A percentile compares a stretch with the other conserved stretches of the same genome.
Conservation (phyloP, 2,329 filamentous ascomycete genomes). For the Beauveria sp. region DNA sequence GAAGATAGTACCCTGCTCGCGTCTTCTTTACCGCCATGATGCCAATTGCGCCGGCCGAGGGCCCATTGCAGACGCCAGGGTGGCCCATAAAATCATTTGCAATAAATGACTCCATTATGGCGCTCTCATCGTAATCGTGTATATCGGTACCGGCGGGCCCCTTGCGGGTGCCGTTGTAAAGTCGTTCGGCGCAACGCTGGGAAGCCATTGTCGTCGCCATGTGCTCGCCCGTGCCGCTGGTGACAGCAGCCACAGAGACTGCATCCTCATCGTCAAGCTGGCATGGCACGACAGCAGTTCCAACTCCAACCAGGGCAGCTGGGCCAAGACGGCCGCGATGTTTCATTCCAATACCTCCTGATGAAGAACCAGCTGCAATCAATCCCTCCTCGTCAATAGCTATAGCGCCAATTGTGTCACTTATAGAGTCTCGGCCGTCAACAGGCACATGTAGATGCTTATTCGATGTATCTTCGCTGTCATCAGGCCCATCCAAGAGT, state of each 20-base stretch:
- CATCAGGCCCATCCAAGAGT: background rate
- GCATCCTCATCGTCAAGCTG: conserved; percentile 62
- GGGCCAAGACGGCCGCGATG: conserved; percentile 86
- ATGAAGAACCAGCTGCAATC: conserved; percentile 92
- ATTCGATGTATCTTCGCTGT: background rate
- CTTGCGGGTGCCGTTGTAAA: conserved; percentile 64
- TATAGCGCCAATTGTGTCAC: conserved; percentile 93
- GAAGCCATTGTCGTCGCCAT: conserved; percentile 96
- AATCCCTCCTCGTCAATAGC: conserved; percentile 78
- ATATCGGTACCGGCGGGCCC: conserved; percentile 53
- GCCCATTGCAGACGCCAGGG: conserved; percentile 71
- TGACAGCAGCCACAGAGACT: conserved; percentile 72
- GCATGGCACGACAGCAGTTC: conserved; percentile 78
- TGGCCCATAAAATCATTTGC: conserved; percentile 88
- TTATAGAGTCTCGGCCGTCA: conserved; percentile 56
- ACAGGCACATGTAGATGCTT: background rate
- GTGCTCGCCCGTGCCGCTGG: conserved; percentile 93
- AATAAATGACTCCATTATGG: conserved; percentile 68
- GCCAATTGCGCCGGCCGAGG: conserved; percentile 81
- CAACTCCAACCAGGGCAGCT: conserved; percentile 85
- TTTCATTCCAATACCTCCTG: conserved; percentile 98
- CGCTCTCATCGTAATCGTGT: conserved; percentile 67
- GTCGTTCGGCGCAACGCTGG: conserved; percentile 72
- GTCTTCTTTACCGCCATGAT: conserved; percentile 86
- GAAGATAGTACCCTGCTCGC: conserved; percentile 67